phyloP scores from a whole-genome alignment of 306 rosid species.

The Carpinus viminea region DNA sequence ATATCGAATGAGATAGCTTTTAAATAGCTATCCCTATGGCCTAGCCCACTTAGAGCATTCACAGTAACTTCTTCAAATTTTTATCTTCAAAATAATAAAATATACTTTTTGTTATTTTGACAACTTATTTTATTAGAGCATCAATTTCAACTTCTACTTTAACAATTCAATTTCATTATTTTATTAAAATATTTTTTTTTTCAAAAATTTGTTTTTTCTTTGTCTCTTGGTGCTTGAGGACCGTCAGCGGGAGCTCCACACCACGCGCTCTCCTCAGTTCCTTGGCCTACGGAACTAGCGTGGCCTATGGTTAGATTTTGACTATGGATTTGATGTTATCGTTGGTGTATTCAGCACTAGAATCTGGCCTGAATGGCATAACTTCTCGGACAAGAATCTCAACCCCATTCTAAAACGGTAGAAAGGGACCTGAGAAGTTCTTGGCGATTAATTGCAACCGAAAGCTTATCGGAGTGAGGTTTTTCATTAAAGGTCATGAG shows the following conservation, averaged over 20 bases:
- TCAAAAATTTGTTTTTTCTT: no score
- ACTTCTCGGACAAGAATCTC: conserved; percentile 73
- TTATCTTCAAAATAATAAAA: no score
- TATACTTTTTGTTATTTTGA: no score
- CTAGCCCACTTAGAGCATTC: no score
- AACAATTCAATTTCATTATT: no score
- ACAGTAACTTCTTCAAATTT: no score
- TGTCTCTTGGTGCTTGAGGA: conserved; percentile 77
- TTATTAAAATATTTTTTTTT: no score
- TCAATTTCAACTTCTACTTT: no score
- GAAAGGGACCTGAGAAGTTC: conserved; percentile 73
- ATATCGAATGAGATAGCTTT: no score
- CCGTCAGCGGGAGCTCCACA: conserved; percentile 73
- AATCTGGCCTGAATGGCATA: conserved; percentile 73
- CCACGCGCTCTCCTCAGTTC: conserved; percentile 95
- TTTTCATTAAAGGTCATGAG: conserved; percentile 77
- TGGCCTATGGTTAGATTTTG: conserved; percentile 90
- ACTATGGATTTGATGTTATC: conserved; percentile 86
- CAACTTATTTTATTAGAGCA: no score
- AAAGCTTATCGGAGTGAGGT: conserved; percentile 78
- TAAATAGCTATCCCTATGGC: no score
- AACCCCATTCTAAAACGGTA: conserved; percentile 73
- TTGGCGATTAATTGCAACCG: conserved; percentile 53
- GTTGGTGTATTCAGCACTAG: conserved; percentile 85
- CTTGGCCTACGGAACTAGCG: conserved; percentile 86